Evolutionary conservation across 352 stramenopile species (phyloP).

Genomic region (Pythium dissimile): DNA sequence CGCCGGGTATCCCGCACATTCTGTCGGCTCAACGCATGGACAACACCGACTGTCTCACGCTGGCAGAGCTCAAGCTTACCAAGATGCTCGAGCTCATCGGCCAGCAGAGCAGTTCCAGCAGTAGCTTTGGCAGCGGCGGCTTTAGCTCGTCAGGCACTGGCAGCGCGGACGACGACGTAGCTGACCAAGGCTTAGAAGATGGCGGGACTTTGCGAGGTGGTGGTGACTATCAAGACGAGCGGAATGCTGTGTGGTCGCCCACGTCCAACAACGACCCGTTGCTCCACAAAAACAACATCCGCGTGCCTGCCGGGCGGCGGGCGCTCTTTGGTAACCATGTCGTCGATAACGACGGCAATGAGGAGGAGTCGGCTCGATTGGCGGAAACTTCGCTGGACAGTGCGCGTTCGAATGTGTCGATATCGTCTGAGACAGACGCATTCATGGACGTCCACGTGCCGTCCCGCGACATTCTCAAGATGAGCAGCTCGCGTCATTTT

Average conservation of each 20-base stretch:
- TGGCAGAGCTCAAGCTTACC: constrained; percentile 70
- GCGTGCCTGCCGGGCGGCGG: constrained; percentile 35
- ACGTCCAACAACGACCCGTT: constrained; percentile 66
- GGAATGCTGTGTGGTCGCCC: constrained; percentile 55
- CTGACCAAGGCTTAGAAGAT: constrained; percentile 21
- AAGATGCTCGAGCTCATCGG: constrained; percentile 76
- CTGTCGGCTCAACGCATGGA: constrained; percentile 31
- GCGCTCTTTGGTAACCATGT: constrained; percentile 9
- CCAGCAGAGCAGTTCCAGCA: constrained; percentile 62
- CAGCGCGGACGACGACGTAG: constrained; percentile 27
- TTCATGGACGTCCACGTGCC: constrained; percentile 59
- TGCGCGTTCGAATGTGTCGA: constrained; percentile 49
- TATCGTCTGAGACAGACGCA: constrained; percentile 23
- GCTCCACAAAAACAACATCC: constrained; percentile 79
- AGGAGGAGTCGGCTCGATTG: constrained; percentile 4
- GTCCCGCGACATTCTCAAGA: constrained; percentile 82
- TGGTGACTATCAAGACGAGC: constrained; percentile 46
- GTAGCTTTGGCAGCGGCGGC: constrained; percentile 43
- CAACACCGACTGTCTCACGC: constrained; percentile 49
- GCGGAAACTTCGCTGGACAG: constrained; percentile 29
- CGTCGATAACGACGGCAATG: constrained; percentile 28
- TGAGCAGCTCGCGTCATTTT: constrained; percentile 80
- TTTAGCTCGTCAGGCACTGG: constrained; percentile 25
- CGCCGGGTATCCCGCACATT: background rate
- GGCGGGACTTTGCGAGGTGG: constrained; percentile 20